Evolutionary conservation across 164 flowering plant species (phyloP).

Genomic region (Vitis labrusca): DNA sequence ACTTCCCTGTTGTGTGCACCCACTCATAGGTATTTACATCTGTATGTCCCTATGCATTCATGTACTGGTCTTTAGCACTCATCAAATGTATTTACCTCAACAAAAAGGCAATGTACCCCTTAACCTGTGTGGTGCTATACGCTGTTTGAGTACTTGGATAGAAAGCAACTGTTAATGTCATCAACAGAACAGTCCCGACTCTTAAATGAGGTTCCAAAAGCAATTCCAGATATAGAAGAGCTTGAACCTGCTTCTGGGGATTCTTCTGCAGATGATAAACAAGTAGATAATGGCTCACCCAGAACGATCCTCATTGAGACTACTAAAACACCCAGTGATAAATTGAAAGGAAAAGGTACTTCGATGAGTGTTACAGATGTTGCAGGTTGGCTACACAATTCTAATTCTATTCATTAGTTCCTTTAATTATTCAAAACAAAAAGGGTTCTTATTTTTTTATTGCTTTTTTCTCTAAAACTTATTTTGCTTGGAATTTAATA

Average conservation of each 20-base stretch:
- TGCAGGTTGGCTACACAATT: constrained; percentile 23
- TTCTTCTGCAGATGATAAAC: constrained; percentile 5
- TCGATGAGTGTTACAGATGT: constrained; percentile 5
- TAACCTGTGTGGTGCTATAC: constrained; percentile 31
- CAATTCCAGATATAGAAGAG: constrained; percentile 41
- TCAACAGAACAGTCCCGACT: constrained; percentile 38
- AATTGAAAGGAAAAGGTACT: constrained; percentile 12
- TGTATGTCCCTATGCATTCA: too few species aligned
- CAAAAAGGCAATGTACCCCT: constrained; percentile 10
- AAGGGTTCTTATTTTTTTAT: too few species aligned
- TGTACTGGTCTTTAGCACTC: too few species aligned
- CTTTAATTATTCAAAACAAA: not conserved
- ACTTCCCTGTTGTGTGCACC: constrained; percentile 1
- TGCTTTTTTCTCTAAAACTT: not conserved
- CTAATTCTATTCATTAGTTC: not conserved
- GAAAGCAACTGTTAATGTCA: constrained; percentile 39
- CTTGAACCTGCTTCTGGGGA: constrained; percentile 19
- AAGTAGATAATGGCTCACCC: constrained; percentile 11
- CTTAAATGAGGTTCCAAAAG: constrained; percentile 42
- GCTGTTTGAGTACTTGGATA: constrained; percentile 42
- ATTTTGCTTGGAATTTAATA: too few species aligned
- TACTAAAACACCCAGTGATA: constrained; percentile 9
- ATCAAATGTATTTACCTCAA: too few species aligned
- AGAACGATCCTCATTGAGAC: constrained; percentile 11
- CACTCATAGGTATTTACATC: too few species aligned